Percentiles rank a stretch among this genome's conserved stretches.
These are phyloP conservation scores for Apophysomyces ossiformis DNA, from an alignment of 371 early-diverging fungal species.

Conservation along the genomic window DNA sequence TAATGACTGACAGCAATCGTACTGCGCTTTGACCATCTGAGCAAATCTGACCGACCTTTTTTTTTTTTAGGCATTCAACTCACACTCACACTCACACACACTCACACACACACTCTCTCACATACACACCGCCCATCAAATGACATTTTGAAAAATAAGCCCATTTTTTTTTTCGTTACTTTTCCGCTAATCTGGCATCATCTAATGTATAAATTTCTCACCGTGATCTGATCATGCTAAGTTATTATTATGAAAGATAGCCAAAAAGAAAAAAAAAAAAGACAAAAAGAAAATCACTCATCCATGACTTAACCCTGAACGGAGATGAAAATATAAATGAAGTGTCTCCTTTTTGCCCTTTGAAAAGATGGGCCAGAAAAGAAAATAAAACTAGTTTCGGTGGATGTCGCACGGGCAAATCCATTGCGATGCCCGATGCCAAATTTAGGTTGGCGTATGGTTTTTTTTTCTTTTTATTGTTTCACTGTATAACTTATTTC, in stretches of 20 bases:
- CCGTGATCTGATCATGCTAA: background rate
- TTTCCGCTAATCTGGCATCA: background rate
- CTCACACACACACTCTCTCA: background rate
- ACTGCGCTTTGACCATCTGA: slow-evolving; percentile 12
- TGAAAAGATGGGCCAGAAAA: slow-evolving; percentile 4
- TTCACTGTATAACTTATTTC: slow-evolving; percentile 1
- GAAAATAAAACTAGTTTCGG: background rate
- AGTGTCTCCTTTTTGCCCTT: background rate
- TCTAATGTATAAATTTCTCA: background rate
- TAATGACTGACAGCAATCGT: background rate
- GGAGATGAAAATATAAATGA: slow-evolving; percentile 5
- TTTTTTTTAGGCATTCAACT: slow-evolving; percentile 6
- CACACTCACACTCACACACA: background rate
- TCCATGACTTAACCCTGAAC: too few relatives aligned
- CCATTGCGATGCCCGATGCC: slow-evolving; percentile 3
- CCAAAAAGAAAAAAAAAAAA: slow-evolving; percentile 1
- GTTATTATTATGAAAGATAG: background rate
- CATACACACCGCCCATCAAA: background rate
- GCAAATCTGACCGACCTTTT: slow-evolving; percentile 8
- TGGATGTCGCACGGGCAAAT: slow-evolving; percentile 12
- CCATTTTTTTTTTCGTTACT: slow-evolving; percentile 7
- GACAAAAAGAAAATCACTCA: background rate
- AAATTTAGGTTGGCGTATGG: slow-evolving; percentile 8
- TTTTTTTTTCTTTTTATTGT: background rate
- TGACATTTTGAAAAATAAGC: slow-evolving; percentile 6